Base-by-base conservation (phyloP, 1,139 yeast genomes). In the Pichia sp. region DNA sequence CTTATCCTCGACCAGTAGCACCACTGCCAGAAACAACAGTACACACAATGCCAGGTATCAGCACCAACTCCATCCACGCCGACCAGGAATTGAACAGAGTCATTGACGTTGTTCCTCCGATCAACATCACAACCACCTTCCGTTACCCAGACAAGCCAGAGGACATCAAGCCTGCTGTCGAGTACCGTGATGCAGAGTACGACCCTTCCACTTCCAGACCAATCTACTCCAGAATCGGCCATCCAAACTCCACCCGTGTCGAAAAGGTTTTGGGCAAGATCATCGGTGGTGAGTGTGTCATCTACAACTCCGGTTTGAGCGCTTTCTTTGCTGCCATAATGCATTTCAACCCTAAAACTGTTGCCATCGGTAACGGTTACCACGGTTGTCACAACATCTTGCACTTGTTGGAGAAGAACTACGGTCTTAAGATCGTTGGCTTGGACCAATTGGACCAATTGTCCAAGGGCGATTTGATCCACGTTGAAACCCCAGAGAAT, bases 401-500 rank as follows among this genome's bases (percentile, higher is more conserved):
- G 12, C 73, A 80, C 31, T 73, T 89, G 22, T 74, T 85, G 61
- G 68, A 79, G 4, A 75, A 96, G 58, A 78, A 83, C 58, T 74
- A 78, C 49, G 85, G 84, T 1, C 65, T 84, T 49, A 74, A 83
- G 58, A 74, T 78, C 49, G 72, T 80, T 47, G 66, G 74, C 0
- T 70, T 86, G 31, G 80, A 79, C 26, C 83, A 82, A 51, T 68
- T 72, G 45, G 70, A 71, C 39, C 71, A 78, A 28, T 71, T 85
- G 51, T 70, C 76, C 22, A 60, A 69, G 39, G 96, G 96, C 26
- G 97, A 90, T 66, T 69, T 90, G 41, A 76, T 90, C 40, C 96
- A 89, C 65, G 65, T 90, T 46, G 97, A 90, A 69, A 82, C 95
- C 0, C 97, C 97, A 0, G 82, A 87, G 28, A 90, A 90, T 66